phyloP scores from a whole-genome alignment of 2,329 filamentous ascomycete species.

The Colletotrichum orchidophilum region DNA sequence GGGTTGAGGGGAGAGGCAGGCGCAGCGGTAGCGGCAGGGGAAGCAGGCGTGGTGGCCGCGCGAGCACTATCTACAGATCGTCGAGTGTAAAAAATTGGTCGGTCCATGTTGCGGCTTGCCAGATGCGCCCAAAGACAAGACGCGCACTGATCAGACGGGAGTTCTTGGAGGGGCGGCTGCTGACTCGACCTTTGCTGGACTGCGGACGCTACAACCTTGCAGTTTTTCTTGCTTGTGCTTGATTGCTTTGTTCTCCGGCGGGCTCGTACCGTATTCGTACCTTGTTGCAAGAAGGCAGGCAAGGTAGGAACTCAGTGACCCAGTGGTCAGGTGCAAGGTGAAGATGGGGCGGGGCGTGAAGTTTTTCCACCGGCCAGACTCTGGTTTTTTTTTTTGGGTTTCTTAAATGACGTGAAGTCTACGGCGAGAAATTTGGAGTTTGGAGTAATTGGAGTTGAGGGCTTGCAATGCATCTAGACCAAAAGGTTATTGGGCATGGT shows the following conservation, averaged over 20 bases:
- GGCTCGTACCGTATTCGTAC: background rate
- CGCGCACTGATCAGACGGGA: conserved; percentile 5
- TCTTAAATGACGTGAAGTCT: background rate
- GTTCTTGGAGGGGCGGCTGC: background rate
- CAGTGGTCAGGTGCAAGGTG: background rate
- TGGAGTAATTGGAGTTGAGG: conserved; percentile 2
- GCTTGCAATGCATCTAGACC: background rate
- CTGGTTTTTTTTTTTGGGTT: background rate
- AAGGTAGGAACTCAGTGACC: background rate
- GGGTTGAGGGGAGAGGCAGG: conserved; percentile 30
- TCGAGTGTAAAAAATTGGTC: conserved; percentile 37
- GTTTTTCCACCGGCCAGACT: background rate
- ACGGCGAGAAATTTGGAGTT: conserved; percentile 11
- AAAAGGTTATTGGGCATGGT: background rate
- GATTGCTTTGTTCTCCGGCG: conserved; percentile 4
- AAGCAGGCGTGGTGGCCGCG: conserved; percentile 19
- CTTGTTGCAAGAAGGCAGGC: background rate
- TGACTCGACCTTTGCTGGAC: conserved; percentile 25
- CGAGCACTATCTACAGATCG: conserved; percentile 38
- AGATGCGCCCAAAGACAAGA: conserved; percentile 11
- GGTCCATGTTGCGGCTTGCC: conserved; percentile 38
- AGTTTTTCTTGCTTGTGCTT: conserved; percentile 3
- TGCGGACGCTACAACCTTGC: conserved; percentile 21
- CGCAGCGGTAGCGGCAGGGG: conserved; percentile 33
- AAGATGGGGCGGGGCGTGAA: background rate